Evolutionary conservation across 2,329 filamentous ascomycete genomes (phyloP), one percentile per base, ranked within the genome.

Genomic region (Xylaria multiplex): DNA sequence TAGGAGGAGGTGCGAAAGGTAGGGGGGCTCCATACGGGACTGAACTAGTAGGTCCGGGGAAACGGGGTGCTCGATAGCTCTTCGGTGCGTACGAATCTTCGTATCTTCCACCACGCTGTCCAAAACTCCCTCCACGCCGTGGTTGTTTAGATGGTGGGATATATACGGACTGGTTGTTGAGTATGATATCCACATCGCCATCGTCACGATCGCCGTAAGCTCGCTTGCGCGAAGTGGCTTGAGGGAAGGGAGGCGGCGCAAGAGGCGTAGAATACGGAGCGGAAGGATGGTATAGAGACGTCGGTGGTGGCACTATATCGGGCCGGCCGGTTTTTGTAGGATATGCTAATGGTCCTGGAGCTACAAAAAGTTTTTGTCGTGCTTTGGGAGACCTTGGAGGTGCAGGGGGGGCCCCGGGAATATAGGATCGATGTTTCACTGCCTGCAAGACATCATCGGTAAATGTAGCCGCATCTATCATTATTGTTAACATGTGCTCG

Each of bases 361-460:
- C 37, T n/a, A 52, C 60, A 27, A 65, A 62, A 6, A 57, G 68
- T 42, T 49, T 45, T 32, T 60, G 66, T 54, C 61, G 68, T 24
- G 30, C 16, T 8, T 42, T 69, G 46, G 58, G 70, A n/a, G 50
- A 62, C 48, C 35, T 67, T 5, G 77, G 78, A 46, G 79, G 82
- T 22, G 82, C 79, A 52, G 82, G 81, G 46, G 77, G 77, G 45
- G 83, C 84, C 37, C 86, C 86, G 2, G 88, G 87, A 1, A 86
- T 75, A 75, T 89, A 91, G 5, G 84, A 84, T 73, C 86, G 90
- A 74, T 85, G 85, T 50, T 84, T 79, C 65, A 95, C 85, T 5
- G 87, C 87, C 57, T 85, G 78, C 73, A 94, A 90, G 22, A 94
- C 84, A 72, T 93, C 90, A 73, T 90, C 82, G 40, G 93, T 88